Conservation (phyloP, 495 filamentous ascomycete species). For the Opeltia flavorubescens region DNA sequence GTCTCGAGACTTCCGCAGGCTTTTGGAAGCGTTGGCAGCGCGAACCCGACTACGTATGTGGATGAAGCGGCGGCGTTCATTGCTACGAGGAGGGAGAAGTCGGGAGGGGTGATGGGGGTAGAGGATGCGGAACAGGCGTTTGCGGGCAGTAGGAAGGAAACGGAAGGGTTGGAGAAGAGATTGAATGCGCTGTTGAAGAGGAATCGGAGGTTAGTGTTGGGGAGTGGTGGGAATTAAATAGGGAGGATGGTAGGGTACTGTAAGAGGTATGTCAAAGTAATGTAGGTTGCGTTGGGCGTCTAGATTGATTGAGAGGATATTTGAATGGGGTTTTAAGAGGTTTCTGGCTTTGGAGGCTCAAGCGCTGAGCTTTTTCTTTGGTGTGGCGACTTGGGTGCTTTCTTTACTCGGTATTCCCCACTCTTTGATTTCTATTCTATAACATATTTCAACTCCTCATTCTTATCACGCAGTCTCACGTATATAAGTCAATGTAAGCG, state of each 20-base stretch:
- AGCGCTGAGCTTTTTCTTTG: no score
- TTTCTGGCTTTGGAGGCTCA: no score
- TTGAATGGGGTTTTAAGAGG: not conserved
- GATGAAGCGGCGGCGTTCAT: constrained; percentile 1
- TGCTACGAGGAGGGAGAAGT: constrained; percentile 19
- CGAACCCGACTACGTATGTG: not conserved
- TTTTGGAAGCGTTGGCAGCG: not conserved
- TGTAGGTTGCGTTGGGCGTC: not conserved
- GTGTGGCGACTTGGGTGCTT: not conserved
- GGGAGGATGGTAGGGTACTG: not conserved
- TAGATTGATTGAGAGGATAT: not conserved
- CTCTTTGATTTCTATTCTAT: no score
- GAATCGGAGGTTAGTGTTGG: constrained; percentile 20
- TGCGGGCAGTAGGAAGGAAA: constrained; percentile 44
- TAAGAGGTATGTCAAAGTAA: no score
- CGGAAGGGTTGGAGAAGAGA: constrained; percentile 56
- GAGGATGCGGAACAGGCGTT: constrained; percentile 49
- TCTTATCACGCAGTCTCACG: no score
- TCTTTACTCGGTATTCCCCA: not conserved
- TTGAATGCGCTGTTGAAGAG: constrained; percentile 32
- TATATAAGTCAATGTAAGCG: no score
- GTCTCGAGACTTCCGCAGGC: not conserved
- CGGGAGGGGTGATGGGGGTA: constrained; percentile 33
- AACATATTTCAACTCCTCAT: no score
- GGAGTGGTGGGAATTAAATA: not conserved